A percentile compares a stretch with the other conserved stretches of the same genome.
Evolutionary conservation across 2,329 filamentous ascomycete genomes (phyloP).

Genomic region (Chrysoporthe austroafricana): DNA sequence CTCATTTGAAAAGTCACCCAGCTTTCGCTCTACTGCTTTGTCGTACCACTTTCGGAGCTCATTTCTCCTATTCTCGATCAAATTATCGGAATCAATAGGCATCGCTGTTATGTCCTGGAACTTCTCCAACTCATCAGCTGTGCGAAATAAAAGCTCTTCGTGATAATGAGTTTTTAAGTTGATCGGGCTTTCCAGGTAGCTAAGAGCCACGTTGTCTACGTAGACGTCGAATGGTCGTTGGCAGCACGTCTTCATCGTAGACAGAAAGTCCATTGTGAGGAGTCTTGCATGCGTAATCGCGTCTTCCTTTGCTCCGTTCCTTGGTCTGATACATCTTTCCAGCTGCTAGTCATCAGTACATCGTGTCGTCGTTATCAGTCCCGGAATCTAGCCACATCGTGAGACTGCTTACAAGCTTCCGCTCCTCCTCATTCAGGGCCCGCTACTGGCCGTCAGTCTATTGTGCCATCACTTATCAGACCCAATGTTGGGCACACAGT

Average conservation of each 20-base stretch:
- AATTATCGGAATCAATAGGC: background rate
- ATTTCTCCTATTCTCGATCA: background rate
- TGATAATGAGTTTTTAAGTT: slow-evolving; percentile 28
- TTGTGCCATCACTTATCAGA: background rate
- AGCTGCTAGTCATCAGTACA: slow-evolving; percentile 13
- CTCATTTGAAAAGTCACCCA: slow-evolving; percentile 15
- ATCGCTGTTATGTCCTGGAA: slow-evolving; percentile 17
- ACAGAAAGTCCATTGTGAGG: slow-evolving; percentile 26
- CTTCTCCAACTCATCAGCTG: slow-evolving; percentile 17
- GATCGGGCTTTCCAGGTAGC: slow-evolving; percentile 22
- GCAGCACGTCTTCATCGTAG: slow-evolving; percentile 19
- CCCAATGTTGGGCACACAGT: background rate
- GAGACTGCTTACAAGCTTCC: slow-evolving; percentile 15
- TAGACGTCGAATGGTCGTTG: slow-evolving; percentile 18
- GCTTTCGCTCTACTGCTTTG: slow-evolving; percentile 22
- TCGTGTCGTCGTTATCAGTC: background rate
- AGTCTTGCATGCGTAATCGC: slow-evolving; percentile 23
- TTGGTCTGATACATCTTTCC: slow-evolving; percentile 23
- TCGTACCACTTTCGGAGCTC: slow-evolving; percentile 22
- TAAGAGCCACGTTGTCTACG: slow-evolving; percentile 18
- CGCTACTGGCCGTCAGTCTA: background rate
- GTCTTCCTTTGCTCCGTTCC: slow-evolving; percentile 11
- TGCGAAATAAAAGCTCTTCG: slow-evolving; percentile 26
- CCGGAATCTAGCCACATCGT: background rate
- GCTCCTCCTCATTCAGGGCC: slow-evolving; percentile 1